phyloP scores from a whole-genome alignment of 768 basidiomycete genomes.

The Termitomyces sp. region DNA sequence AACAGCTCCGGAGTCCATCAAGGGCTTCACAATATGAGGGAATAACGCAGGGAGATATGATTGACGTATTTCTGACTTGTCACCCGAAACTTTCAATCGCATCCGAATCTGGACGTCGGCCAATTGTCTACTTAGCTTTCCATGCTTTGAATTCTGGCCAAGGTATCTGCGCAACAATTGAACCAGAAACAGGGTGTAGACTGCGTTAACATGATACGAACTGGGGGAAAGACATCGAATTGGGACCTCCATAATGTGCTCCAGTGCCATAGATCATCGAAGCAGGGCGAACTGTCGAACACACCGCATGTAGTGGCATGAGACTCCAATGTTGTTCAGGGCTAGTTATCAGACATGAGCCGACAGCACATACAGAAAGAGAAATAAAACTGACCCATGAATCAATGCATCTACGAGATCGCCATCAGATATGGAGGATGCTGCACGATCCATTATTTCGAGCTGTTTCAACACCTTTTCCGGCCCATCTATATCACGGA shows the following conservation, averaged over 20 bases:
- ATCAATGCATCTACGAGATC: constrained; percentile 92
- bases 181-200: background rate
- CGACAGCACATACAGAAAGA: background rate
- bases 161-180: constrained; percentile 65
- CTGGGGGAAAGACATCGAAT: constrained; percentile 78
- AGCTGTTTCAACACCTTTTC: constrained; percentile 68
- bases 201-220: constrained; percentile 32
- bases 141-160: constrained; percentile 94
- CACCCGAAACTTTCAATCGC: constrained; percentile 90
- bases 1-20: constrained; percentile 70
- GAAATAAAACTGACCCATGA: constrained; percentile 62
- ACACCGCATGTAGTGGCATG: constrained; percentile 90
- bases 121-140: constrained; percentile 73
- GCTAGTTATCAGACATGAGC: constrained; percentile 30
- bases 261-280: constrained; percentile 75
- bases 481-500: constrained; percentile 54
- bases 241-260: constrained; percentile 59
- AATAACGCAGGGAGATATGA: constrained; percentile 89
- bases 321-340: constrained; percentile 94
- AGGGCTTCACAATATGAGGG: constrained; percentile 73
- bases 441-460: constrained; percentile 79
- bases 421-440: constrained; percentile 90
- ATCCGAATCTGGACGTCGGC: constrained; percentile 92
- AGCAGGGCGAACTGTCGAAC: constrained; percentile 86
- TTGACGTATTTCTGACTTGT: constrained; percentile 85